Percentiles rank a stretch among this genome's conserved stretches.
These are phyloP conservation scores for Ceratocystis papillata DNA, from an alignment of 2,329 filamentous ascomycete genomes.

Conservation along the genomic window DNA sequence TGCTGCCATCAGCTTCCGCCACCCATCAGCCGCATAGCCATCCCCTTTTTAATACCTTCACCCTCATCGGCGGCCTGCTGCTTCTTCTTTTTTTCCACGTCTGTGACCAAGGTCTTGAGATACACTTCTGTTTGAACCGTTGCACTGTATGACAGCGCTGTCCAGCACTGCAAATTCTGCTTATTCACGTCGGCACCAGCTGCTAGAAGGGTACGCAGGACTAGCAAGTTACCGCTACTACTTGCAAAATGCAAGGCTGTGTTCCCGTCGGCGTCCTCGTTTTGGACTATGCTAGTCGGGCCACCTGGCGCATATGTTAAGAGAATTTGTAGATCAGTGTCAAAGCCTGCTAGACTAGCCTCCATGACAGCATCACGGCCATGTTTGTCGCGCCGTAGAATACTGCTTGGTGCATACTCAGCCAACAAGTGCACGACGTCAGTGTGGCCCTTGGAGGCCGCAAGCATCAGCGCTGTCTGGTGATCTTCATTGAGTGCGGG, in stretches of 20 bases:
- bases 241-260: slow-evolving; percentile 80
- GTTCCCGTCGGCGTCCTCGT: slow-evolving; percentile 63
- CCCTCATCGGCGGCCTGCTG: slow-evolving; percentile 34
- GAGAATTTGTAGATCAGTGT: slow-evolving; percentile 54
- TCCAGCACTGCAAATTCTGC: slow-evolving; percentile 69
- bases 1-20: slow-evolving; percentile 23
- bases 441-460: slow-evolving; percentile 56
- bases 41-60: slow-evolving; percentile 35
- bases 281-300: slow-evolving; percentile 42
- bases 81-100: slow-evolving; percentile 49
- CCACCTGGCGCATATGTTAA: slow-evolving; percentile 51
- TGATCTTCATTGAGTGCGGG: slow-evolving; percentile 68
- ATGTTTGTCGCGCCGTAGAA: slow-evolving; percentile 53
- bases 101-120: slow-evolving; percentile 63
- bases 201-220: slow-evolving; percentile 63
- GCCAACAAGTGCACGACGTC: slow-evolving; percentile 64
- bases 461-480: slow-evolving; percentile 74
- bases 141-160: slow-evolving; percentile 68
- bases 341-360: slow-evolving; percentile 49
- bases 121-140: slow-evolving; percentile 78
- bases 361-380: slow-evolving; percentile 66
- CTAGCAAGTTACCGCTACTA: slow-evolving; percentile 67
- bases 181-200: slow-evolving; percentile 66
- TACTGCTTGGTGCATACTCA: slow-evolving; percentile 49
- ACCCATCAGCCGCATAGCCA: slow-evolving; percentile 37